Conservation (phyloP, 345 rosid species). For the Ricinus communis region DNA sequence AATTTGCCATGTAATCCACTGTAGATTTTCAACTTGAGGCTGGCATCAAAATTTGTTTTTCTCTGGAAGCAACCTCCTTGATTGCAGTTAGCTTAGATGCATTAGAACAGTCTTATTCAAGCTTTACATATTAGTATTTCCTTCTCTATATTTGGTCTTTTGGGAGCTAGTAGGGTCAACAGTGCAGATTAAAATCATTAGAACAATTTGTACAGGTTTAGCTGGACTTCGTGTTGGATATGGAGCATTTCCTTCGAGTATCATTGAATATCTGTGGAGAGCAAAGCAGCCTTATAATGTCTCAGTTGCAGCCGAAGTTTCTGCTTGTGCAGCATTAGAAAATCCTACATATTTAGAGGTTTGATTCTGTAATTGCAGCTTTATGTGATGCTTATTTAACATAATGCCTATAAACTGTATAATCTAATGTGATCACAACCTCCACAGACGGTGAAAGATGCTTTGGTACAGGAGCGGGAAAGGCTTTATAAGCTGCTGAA, state of each 20-base stretch:
- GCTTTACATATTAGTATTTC: too few species aligned
- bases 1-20: too few species aligned
- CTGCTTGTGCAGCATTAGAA: constrained; percentile 85
- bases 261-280: constrained; percentile 87
- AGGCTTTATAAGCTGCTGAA: constrained; percentile 67
- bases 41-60: too few species aligned
- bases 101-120: too few species aligned
- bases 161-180: not conserved
- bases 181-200: not conserved
- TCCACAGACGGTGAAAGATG: constrained; percentile 67
- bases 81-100: too few species aligned
- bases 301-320: constrained; percentile 90
- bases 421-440: constrained; percentile 17
- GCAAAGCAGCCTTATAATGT: constrained; percentile 96
- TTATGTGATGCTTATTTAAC: not conserved
- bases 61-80: too few species aligned
- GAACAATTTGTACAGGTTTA: constrained; percentile 48
- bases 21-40: too few species aligned
- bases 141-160: too few species aligned
- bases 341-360: constrained; percentile 76
- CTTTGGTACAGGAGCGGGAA: constrained; percentile 67
- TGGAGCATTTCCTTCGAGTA: constrained; percentile 87
- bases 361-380: constrained; percentile 5
- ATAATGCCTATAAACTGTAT: not conserved
- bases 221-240: constrained; percentile 95